Base-by-base conservation (phyloP, 164 flowering plant genomes). In the Euptelea pleiosperma region DNA sequence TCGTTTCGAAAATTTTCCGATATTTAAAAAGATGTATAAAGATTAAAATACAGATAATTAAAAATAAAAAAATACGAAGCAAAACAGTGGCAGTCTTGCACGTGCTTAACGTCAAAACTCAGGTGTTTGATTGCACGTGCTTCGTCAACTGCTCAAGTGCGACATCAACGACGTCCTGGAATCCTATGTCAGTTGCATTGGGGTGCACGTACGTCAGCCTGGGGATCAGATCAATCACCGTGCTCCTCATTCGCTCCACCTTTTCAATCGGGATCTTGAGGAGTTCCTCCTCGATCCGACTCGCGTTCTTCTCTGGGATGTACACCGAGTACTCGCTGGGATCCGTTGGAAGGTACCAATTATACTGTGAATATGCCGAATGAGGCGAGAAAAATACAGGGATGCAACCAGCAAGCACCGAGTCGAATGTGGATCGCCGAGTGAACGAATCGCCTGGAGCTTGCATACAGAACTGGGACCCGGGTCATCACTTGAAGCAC, bases 381-480 rank as follows among this genome's bases (percentile, higher is more conserved):
- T 79, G 84, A 4, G 68, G 75, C 14, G 83, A 77, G 66, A 85
- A 82, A 60, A 85, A 82, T 30, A 85, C 87, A 26, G 91, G 87
- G 6, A 85, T 73, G 65, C 91, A 85, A 1, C 91, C 91, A 0
- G 84, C 66, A 0, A 85, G 62, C 6, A 82, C 29, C 31, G 91
- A 63, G 62, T 85, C 87, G 69, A 85, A 85, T 24, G 80, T 78
- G 10, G 91, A 85, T 43, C 87, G 57, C 34, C 85, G 60, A 3
- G 91, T 85, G 76, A 70, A 82, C 22, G 85, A 82, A 68, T 85
- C 91, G 2, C 91, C 91, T 0, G 82, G 79, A 0, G 91, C 87
- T 46, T 85, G 91, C 59, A 79, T 37, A 54, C 87, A 85, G 57
- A 80, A 85, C 22, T 48, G 35, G 0, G 85, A 80, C 55, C n/a